A percentile compares a stretch with the other conserved stretches of the same genome.
Evolutionary conservation across 352 stramenopile species (phyloP).

Genomic region (Phytopythium kandeliae): DNA sequence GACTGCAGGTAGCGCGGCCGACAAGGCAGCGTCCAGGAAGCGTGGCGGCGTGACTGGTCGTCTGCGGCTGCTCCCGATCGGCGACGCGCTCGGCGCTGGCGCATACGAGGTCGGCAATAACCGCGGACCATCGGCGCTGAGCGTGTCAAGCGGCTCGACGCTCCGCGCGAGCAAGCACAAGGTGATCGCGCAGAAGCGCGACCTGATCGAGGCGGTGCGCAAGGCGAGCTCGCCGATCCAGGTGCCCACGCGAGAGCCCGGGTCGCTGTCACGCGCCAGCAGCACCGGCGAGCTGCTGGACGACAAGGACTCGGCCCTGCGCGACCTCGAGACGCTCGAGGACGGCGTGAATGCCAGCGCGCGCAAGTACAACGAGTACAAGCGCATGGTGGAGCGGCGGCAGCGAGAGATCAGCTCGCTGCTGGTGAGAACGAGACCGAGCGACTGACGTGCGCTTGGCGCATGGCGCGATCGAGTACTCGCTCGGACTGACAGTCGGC

Average conservation of each 20-base stretch:
- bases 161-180: slow-evolving; percentile 39
- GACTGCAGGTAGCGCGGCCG: slow-evolving; percentile 20
- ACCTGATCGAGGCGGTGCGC: slow-evolving; percentile 71
- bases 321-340: slow-evolving; percentile 63
- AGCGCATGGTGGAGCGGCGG: slow-evolving; percentile 50
- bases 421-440: no score
- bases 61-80: slow-evolving; percentile 44
- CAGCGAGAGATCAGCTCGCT: slow-evolving; percentile 62
- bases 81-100: slow-evolving; percentile 20
- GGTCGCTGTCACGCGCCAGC: slow-evolving; percentile 1
- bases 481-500: no score
- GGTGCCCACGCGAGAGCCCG: slow-evolving; percentile 30
- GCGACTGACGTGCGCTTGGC: no score
- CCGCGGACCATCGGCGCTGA: slow-evolving; percentile 14
- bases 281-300: slow-evolving; percentile 9
- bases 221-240: slow-evolving; percentile 67
- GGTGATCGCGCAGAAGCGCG: slow-evolving; percentile 71
- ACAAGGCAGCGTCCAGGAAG: slow-evolving; percentile 50
- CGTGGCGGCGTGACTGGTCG: slow-evolving; percentile 30
- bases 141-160: slow-evolving; percentile 12
- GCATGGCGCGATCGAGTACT: no score
- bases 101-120: slow-evolving; percentile 18
- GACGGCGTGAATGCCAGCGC: slow-evolving; percentile 67
- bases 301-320: slow-evolving; percentile 34
- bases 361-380: slow-evolving; percentile 78